Percentiles rank a stretch among this genome's conserved stretches.
Evolutionary conservation across 345 rosid species (phyloP).

Genomic region (Cardamine occulta): DNA sequence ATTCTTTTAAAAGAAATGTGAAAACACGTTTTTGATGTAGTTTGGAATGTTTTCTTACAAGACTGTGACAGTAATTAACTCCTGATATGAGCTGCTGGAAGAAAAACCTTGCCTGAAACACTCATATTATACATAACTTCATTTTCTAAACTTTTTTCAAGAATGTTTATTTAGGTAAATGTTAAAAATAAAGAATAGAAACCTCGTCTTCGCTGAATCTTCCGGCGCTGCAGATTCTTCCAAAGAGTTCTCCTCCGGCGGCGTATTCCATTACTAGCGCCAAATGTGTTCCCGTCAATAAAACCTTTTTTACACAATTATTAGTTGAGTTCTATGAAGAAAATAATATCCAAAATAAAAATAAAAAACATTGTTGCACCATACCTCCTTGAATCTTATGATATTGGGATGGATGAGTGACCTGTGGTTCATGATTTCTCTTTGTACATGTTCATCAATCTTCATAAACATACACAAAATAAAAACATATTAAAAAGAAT

Average conservation of each 20-base stretch:
- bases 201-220: constrained; percentile 79
- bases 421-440: constrained; percentile 82
- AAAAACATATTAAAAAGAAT: not conserved
- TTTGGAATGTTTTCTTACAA: constrained; percentile 48
- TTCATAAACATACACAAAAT: constrained; percentile 34
- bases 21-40: not conserved
- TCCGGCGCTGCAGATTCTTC: constrained; percentile 66
- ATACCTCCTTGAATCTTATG: constrained; percentile 72
- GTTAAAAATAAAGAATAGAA: not conserved
- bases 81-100: constrained; percentile 81
- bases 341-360: not conserved
- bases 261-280: constrained; percentile 83
- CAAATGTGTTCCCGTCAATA: constrained; percentile 65
- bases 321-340: not conserved
- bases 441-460: constrained; percentile 75
- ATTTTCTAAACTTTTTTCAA: not conserved
- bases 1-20: not conserved
- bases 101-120: constrained; percentile 72
- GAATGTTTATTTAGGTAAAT: not conserved
- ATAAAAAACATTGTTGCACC: not conserved
- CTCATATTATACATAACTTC: not conserved
- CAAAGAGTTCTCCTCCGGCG: constrained; percentile 75
- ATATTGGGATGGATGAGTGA: constrained; percentile 76
- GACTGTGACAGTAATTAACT: constrained; percentile 72
- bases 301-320: constrained; percentile 47